Evolutionary conservation across 164 flowering plant species (phyloP).

Genomic region (Buxus sempervirens): DNA sequence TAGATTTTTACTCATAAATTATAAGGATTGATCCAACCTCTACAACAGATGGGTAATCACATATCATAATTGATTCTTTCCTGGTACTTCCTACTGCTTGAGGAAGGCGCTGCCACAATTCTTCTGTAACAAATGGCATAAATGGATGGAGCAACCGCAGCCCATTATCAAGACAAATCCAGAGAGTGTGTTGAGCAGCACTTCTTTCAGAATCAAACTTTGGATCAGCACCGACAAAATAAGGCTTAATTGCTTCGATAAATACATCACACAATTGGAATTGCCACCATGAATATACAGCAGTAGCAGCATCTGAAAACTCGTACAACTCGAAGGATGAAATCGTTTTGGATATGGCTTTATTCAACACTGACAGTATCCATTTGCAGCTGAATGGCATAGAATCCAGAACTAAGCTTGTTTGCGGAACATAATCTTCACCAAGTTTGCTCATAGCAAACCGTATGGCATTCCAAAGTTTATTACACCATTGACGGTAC

Average conservation of each 20-base stretch:
- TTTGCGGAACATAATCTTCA: slow-evolving; percentile 60
- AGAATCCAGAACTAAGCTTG: slow-evolving; percentile 25
- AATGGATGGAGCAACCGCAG: slow-evolving; percentile 93
- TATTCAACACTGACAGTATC: slow-evolving; percentile 86
- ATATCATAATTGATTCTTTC: slow-evolving; percentile 73
- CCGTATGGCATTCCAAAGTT: slow-evolving; percentile 87
- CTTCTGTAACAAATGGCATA: slow-evolving; percentile 98
- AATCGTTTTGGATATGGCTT: slow-evolving; percentile 69
- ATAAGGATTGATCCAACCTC: slow-evolving; percentile 40
- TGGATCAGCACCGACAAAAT: slow-evolving; percentile 49
- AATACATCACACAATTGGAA: slow-evolving; percentile 89
- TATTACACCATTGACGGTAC: slow-evolving; percentile 98
- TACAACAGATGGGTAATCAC: slow-evolving; percentile 69
- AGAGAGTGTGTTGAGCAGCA: slow-evolving; percentile 62
- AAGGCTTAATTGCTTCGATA: slow-evolving; percentile 92
- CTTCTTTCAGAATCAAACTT: slow-evolving; percentile 47
- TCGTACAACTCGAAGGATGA: slow-evolving; percentile 64
- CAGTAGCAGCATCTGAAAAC: slow-evolving; percentile 76
- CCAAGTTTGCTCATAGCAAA: slow-evolving; percentile 93
- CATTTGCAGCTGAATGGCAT: slow-evolving; percentile 87
- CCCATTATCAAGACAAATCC: slow-evolving; percentile 92
- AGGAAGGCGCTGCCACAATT: slow-evolving; percentile 98
- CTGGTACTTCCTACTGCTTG: slow-evolving; percentile 29
- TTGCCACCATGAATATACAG: slow-evolving; percentile 96
- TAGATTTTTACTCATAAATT: neutral